These are phyloP conservation scores for Selenicereus undatus DNA, from an alignment of 148 eudicot genomes.

Conservation along the genomic window DNA sequence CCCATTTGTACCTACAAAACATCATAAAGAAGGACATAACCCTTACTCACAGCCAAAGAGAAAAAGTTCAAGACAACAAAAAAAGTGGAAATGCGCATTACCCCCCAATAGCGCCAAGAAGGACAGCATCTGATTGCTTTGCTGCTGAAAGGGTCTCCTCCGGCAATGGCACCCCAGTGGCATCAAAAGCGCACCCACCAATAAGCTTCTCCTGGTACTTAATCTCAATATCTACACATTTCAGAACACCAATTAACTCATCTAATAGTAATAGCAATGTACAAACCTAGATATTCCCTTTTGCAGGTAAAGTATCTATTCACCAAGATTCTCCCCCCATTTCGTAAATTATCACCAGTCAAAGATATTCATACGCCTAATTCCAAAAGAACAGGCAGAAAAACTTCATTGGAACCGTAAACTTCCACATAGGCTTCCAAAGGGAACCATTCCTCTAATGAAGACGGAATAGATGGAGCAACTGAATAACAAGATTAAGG, in stretches of 20 bases:
- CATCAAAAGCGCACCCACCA: conserved; percentile 88
- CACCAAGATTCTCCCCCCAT: background rate
- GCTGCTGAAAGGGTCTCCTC: conserved; percentile 80
- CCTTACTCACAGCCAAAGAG: background rate
- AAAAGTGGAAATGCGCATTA: conserved; percentile 14
- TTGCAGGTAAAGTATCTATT: background rate
- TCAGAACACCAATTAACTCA: background rate
- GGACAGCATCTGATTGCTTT: conserved; percentile 86
- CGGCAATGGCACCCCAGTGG: conserved; percentile 87
- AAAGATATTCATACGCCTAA: no score
- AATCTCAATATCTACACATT: conserved; percentile 45
- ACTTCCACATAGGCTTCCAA: no score
- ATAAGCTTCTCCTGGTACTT: conserved; percentile 79
- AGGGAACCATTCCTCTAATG: no score
- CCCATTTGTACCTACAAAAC: conserved; percentile 79
- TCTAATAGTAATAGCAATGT: background rate
- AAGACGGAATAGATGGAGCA: no score
- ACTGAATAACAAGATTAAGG: no score
- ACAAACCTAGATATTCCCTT: background rate
- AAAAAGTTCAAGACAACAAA: background rate
- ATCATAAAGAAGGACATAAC: background rate
- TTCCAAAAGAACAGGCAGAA: no score
- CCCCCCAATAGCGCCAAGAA: conserved; percentile 99
- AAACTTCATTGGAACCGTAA: no score
- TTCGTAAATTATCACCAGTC: no score